Base-by-base conservation (phyloP, 2,329 filamentous ascomycete genomes). In the Onygenales sp. region DNA sequence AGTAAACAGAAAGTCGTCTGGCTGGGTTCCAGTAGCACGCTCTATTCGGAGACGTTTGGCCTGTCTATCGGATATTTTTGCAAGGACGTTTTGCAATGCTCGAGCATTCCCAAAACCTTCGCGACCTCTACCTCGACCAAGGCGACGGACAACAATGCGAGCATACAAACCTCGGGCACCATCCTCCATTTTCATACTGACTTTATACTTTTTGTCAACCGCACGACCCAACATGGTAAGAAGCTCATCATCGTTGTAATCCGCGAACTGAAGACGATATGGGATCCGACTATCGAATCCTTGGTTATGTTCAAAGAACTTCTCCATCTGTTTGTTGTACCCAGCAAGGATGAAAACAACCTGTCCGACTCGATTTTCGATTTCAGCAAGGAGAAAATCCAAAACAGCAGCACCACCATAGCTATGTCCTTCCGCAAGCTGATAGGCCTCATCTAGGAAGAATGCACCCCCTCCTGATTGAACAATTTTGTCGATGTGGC, bases 371-470 rank as follows among this genome's bases (percentile, higher is more conserved):
- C 82, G 73, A 50, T 88, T 87, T 59, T 91, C 87, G 0, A 89
- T 79, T 59, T 90, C 85, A 0, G 84, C 76, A 0, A 92, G 76
- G 0, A 92, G 71, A 55, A 78, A 87, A 56, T 92, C 86, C 0
- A 92, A 70, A 0, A 89, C 84, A 0, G 77, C 76, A 0, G 68
- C 72, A 0, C 86, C 86, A 0, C 79, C 79, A 2, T 64, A 60
- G 21, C 70, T 85, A 52, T 80, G 79, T 0, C 78, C 78, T 0
- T 79, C 80, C 0, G 81, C 76, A 0, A 92, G 72, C 57, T 91
- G 86, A 61, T 92, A 90, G 0, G 87, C 86, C 64, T 92, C 87
- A 55, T 92, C 87, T 21, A 92, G 84, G 62, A 92, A 91, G 1
- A 88, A 61, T 0, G 83, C 83, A 0, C 87, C 87, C 0, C 86